phyloP scores from a whole-genome alignment of 139 green algal genomes.

The Haematococcus lacustris region DNA sequence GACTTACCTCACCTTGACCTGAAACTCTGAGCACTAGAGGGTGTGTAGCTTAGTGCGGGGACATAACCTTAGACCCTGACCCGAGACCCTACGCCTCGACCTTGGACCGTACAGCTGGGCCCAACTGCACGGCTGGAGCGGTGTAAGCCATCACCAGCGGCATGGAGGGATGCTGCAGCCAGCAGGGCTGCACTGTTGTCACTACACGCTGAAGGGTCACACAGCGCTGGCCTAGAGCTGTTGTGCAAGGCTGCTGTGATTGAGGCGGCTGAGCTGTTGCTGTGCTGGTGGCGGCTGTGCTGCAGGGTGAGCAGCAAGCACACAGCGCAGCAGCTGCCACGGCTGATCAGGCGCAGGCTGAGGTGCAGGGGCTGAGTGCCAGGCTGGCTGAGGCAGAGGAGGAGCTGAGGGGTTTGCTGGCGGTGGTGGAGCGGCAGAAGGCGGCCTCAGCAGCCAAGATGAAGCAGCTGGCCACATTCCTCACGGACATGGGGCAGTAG shows the following conservation, averaged over 20 bases:
- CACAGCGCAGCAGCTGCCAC: background rate
- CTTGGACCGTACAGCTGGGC: no score
- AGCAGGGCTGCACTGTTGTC: background rate
- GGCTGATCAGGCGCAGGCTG: constrained; percentile 2
- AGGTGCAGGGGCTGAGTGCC: constrained; percentile 15
- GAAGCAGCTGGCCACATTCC: constrained; percentile 42
- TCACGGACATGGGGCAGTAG: constrained; percentile 32
- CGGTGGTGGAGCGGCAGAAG: constrained; percentile 53
- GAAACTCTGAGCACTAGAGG: background rate
- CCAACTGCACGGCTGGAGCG: no score
- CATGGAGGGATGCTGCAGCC: background rate
- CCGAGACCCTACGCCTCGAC: no score
- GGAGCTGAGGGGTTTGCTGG: constrained; percentile 59
- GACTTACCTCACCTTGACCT: background rate
- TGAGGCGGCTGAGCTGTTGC: background rate
- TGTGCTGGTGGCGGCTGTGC: background rate
- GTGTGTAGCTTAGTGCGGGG: background rate
- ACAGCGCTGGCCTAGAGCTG: no score
- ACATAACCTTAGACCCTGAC: no score
- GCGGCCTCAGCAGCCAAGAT: constrained; percentile 50
- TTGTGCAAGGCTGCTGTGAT: background rate
- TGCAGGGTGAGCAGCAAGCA: constrained; percentile 6
- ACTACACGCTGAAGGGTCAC: no score
- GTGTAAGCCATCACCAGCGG: background rate
- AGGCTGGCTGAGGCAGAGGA: constrained; percentile 51